Conservation (phyloP, 2,329 filamentous ascomycete species). For the Calonectria fujianensis region DNA sequence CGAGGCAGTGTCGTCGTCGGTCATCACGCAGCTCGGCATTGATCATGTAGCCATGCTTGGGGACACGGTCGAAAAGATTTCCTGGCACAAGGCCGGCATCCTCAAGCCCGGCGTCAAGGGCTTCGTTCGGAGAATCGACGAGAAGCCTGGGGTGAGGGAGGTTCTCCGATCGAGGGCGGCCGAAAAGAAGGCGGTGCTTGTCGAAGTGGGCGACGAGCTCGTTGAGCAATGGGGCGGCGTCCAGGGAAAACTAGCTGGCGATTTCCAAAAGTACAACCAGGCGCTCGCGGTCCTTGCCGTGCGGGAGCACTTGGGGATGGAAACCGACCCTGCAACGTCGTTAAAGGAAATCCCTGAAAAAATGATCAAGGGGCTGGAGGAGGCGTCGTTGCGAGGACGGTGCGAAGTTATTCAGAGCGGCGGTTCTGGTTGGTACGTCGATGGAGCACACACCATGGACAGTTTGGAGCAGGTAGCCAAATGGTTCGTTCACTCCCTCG, state of each 20-base stretch:
- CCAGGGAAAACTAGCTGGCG: constrained; percentile 65
- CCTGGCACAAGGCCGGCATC: constrained; percentile 95
- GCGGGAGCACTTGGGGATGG: constrained; percentile 71
- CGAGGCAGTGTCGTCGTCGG: constrained; percentile 79
- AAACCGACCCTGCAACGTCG: constrained; percentile 45
- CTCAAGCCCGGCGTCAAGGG: constrained; percentile 78
- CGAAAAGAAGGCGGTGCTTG: constrained; percentile 70
- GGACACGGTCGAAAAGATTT: constrained; percentile 84
- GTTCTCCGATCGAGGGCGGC: constrained; percentile 76
- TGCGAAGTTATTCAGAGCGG: constrained; percentile 79
- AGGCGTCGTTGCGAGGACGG: constrained; percentile 82
- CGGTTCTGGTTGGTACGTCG: constrained; percentile 83
- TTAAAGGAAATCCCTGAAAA: constrained; percentile 57
- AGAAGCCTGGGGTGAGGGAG: constrained; percentile 62
- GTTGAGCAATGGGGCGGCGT: constrained; percentile 66
- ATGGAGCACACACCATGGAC: constrained; percentile 91
- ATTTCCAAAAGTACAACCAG: constrained; percentile 76
- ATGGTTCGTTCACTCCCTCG: constrained; percentile 81
- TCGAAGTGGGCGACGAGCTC: constrained; percentile 64
- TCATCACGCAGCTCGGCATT: constrained; percentile 87
- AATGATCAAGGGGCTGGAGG: constrained; percentile 79
- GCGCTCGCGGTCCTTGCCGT: constrained; percentile 75
- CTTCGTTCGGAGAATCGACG: constrained; percentile 58
- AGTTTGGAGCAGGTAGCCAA: constrained; percentile 84
- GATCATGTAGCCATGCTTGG: constrained; percentile 91